These are phyloP conservation scores for Pochonia chlamydosporia DNA, from an alignment of 2,329 filamentous ascomycete genomes.

Conservation along the genomic window DNA sequence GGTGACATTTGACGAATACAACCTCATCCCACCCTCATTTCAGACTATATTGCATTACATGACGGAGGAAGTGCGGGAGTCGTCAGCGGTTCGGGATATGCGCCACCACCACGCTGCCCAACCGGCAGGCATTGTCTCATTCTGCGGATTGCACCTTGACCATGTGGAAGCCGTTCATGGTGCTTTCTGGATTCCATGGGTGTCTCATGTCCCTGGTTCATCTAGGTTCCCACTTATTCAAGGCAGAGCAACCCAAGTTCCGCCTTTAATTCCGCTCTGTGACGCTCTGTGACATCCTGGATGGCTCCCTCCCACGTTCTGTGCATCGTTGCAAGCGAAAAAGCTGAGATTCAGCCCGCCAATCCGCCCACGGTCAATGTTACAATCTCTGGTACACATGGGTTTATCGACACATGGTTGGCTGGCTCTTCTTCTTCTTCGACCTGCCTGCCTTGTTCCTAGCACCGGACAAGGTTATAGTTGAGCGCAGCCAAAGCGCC, in stretches of 20 bases:
- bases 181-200: background rate
- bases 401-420: background rate
- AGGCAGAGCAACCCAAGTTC: too few species aligned
- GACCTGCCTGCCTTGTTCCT: background rate
- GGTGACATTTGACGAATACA: background rate
- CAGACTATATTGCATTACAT: background rate
- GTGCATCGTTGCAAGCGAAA: background rate
- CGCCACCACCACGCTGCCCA: background rate
- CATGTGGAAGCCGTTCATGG: background rate
- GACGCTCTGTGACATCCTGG: background rate
- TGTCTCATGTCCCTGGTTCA: background rate
- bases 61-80: background rate
- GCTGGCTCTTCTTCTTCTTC: background rate
- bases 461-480: background rate
- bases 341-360: background rate
- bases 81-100: background rate
- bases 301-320: background rate
- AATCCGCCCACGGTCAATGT: background rate
- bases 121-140: background rate
- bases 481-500: background rate
- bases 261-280: background rate
- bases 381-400: background rate
- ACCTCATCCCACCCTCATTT: too few species aligned
- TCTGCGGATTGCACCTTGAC: background rate
- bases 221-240: too few species aligned